Evolutionary conservation across 768 basidiomycete species (phyloP).

Genomic region (Mycena rebaudengoi): DNA sequence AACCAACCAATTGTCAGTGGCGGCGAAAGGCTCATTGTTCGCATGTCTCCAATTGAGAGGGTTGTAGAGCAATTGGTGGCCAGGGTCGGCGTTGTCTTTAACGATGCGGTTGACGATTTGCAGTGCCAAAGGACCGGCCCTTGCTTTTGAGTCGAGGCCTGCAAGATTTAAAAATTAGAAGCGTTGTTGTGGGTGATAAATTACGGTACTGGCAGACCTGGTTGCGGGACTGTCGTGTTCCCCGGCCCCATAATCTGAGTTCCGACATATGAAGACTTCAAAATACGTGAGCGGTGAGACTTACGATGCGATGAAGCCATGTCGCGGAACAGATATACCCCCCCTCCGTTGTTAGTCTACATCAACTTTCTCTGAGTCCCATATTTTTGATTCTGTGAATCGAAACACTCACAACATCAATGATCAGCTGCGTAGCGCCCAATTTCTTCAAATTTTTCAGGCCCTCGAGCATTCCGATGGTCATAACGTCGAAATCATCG

Average conservation of each 20-base stretch:
- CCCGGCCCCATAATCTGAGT: constrained; percentile 60
- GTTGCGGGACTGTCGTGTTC: constrained; percentile 40
- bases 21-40: constrained; percentile 52
- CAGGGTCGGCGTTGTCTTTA: constrained; percentile 54
- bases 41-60: constrained; percentile 58
- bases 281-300: constrained; percentile 17
- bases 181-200: not conserved
- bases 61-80: constrained; percentile 55
- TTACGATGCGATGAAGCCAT: constrained; percentile 56
- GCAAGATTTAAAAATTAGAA: constrained; percentile 44
- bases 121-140: constrained; percentile 58
- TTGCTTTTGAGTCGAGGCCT: constrained; percentile 58
- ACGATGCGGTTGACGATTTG: constrained; percentile 56
- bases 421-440: constrained; percentile 62
- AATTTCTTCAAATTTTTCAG: constrained; percentile 52
- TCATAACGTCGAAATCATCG: constrained; percentile 50
- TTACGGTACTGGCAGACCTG: no score
- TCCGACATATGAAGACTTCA: not conserved
- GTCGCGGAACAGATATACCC: constrained; percentile 22
- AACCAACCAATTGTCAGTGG: constrained; percentile 56
- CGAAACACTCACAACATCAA: constrained; percentile 64
- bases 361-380: not conserved
- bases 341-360: constrained; percentile 61
- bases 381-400: not conserved
- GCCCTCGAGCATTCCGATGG: constrained; percentile 53